Evolutionary conservation across 148 eudicot species (phyloP), one percentile per base, ranked within the genome.

Genomic region (Polygonum aviculare): DNA sequence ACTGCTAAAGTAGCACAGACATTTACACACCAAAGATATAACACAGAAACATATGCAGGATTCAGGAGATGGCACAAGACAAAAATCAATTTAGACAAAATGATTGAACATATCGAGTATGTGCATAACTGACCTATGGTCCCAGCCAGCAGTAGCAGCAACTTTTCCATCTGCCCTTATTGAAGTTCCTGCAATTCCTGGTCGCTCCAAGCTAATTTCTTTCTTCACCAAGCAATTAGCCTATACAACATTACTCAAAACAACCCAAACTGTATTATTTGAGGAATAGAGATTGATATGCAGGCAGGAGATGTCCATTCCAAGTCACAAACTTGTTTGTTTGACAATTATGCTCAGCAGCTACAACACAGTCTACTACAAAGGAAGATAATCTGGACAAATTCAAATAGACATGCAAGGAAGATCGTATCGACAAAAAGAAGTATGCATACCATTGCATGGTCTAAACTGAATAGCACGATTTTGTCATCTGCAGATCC

Each of bases 121-220:
- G 19, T 11, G 36, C 1, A 44, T 35, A 49, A 78, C 85, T 49
- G 78, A 92, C 97, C 97, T 84, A 80, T 85, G 93, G 81, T 94
- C 98, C 98, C 98, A 94, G 74, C 97, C 96, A 80, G 96, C 97
- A 74, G 96, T 89, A 75, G 97, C 98, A 75, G 82, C 84, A 70
- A 94, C 86, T 81, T 88, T 92, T 22, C 85, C 86, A 85, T 94
- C 98, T 36, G 87, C 75, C 21, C 97, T 84, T 79, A 94, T 92
- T 49, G 96, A 88, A 63, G 85, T 79, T 52, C 85, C 90, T 12
- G 97, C 87, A 75, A 89, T 85, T 72, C 97, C 98, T 75, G 96
- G 90, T 74, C 97, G 90, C 83, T 92, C 96, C 89, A 92, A 85
- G 72, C 76, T 79, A 49, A 94, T 87, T 83, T 94, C 98, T 87